These are phyloP conservation scores for Diaporthe batatas DNA, from an alignment of 2,329 filamentous ascomycete genomes.

Conservation along the genomic window DNA sequence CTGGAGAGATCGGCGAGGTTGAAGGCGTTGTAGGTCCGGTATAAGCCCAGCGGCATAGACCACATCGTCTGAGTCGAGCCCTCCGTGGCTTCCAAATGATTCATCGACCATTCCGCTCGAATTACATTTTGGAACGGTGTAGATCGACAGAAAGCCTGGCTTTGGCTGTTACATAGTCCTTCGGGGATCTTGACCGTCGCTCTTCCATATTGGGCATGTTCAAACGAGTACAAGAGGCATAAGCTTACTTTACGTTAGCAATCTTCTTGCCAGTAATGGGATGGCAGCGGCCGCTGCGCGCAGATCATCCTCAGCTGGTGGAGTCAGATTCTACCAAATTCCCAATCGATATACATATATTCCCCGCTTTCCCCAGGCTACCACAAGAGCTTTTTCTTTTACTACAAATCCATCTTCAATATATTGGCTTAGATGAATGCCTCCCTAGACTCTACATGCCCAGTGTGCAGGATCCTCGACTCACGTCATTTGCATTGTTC, in stretches of 20 bases:
- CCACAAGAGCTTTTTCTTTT: neutral
- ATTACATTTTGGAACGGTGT: neutral
- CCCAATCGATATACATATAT: neutral
- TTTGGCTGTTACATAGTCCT: neutral
- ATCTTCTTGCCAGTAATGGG: neutral
- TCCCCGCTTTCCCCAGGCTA: neutral
- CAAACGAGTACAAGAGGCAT: neutral
- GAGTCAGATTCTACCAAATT: neutral
- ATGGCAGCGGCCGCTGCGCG: too few relatives aligned
- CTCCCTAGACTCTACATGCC: neutral
- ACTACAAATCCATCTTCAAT: neutral
- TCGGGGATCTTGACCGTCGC: neutral
- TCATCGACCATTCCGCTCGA: neutral
- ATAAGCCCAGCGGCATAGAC: neutral
- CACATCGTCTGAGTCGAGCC: neutral
- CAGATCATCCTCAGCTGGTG: neutral
- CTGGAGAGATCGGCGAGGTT: slow-evolving; percentile 3
- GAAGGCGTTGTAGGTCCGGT: neutral
- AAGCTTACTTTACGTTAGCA: neutral
- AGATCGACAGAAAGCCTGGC: neutral
- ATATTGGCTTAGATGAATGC: neutral
- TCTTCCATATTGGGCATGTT: neutral
- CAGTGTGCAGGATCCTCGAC: neutral
- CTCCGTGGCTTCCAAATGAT: neutral
- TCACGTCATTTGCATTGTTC: neutral